Percentiles rank a stretch among this genome's conserved stretches.
phyloP scores from a whole-genome alignment of 2,329 filamentous ascomycete species.

The Pleurostoma richardsiae region DNA sequence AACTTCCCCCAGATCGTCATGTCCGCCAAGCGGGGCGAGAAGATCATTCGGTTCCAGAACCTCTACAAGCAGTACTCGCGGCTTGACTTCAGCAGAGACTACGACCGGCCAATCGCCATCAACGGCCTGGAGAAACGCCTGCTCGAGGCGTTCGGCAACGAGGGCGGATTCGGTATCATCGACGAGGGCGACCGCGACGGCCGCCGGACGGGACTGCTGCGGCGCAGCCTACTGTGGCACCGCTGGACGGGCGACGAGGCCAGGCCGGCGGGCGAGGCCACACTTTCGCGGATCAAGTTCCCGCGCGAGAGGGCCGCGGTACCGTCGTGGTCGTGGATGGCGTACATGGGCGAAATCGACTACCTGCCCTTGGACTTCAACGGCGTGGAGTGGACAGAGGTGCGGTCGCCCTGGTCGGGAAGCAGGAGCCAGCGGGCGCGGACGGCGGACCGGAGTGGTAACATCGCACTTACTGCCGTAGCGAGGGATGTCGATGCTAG shows the following conservation, averaged over 20 bases:
- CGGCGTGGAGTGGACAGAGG: neutral
- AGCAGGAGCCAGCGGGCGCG: too few species aligned
- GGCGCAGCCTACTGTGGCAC: constrained; percentile 22
- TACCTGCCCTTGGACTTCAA: neutral
- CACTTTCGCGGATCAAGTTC: neutral
- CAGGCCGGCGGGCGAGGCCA: constrained; percentile 11
- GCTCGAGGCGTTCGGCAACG: constrained; percentile 1
- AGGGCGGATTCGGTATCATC: constrained; percentile 22
- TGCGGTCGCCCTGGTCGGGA: neutral
- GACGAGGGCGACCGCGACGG: constrained; percentile 8
- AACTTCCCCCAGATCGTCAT: constrained; percentile 15
- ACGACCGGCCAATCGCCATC: constrained; percentile 23
- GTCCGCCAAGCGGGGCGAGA: constrained; percentile 5
- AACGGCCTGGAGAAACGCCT: constrained; percentile 20
- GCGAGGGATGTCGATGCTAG: too few species aligned
- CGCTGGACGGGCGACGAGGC: neutral
- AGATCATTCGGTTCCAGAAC: constrained; percentile 13
- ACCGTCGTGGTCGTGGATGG: constrained; percentile 6
- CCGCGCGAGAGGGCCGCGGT: neutral
- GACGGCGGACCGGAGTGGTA: too few species aligned
- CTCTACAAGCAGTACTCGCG: constrained; percentile 22
- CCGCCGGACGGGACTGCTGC: constrained; percentile 6
- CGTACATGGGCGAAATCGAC: neutral
- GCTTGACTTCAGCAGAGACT: constrained; percentile 11
- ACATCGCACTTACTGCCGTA: too few species aligned